These are phyloP conservation scores for Zymoseptoria passerinii DNA, from an alignment of 2,329 filamentous ascomycete species.

Conservation along the genomic window DNA sequence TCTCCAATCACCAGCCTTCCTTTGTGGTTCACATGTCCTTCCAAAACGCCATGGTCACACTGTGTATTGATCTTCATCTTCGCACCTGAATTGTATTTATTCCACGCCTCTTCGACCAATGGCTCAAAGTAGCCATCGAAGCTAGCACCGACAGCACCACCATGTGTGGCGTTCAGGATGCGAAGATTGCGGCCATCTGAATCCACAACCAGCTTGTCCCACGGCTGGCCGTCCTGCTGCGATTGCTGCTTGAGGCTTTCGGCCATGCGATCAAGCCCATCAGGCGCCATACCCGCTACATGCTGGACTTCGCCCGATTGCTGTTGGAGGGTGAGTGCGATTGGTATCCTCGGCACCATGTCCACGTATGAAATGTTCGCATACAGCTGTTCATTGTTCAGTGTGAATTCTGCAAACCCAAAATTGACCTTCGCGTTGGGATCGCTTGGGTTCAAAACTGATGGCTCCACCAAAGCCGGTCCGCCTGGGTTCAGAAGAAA, in stretches of 20 bases:
- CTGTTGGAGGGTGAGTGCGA: slow-evolving; percentile 33
- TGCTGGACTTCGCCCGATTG: slow-evolving; percentile 33
- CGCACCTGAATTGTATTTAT: slow-evolving; percentile 40
- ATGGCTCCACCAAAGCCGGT: slow-evolving; percentile 30
- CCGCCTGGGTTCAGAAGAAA: slow-evolving; percentile 32
- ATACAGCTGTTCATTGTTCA: slow-evolving; percentile 40
- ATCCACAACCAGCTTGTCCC: slow-evolving; percentile 53
- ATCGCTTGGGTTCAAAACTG: slow-evolving; percentile 33
- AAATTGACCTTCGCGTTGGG: slow-evolving; percentile 40
- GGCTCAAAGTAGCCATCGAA: slow-evolving; percentile 47
- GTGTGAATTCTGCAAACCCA: slow-evolving; percentile 42
- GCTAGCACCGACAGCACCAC: slow-evolving; percentile 39
- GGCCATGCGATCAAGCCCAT: slow-evolving; percentile 52
- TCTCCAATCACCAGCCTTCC: slow-evolving; percentile 39
- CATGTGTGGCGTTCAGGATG: slow-evolving; percentile 40
- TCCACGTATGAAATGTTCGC: slow-evolving; percentile 38
- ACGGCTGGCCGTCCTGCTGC: slow-evolving; percentile 49
- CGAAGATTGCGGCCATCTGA: slow-evolving; percentile 33
- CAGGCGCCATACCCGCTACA: slow-evolving; percentile 52
- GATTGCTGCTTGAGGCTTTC: slow-evolving; percentile 49
- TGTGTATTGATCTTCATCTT: slow-evolving; percentile 56
- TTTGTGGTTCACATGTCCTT: slow-evolving; percentile 39
- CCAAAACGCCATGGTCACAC: slow-evolving; percentile 47
- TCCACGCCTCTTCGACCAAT: slow-evolving; percentile 48
- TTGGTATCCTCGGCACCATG: slow-evolving; percentile 34